Evolutionary conservation across 495 filamentous ascomycete species (phyloP), one percentile per base, ranked within the genome.

Genomic region (Penicillium coprophilum): DNA sequence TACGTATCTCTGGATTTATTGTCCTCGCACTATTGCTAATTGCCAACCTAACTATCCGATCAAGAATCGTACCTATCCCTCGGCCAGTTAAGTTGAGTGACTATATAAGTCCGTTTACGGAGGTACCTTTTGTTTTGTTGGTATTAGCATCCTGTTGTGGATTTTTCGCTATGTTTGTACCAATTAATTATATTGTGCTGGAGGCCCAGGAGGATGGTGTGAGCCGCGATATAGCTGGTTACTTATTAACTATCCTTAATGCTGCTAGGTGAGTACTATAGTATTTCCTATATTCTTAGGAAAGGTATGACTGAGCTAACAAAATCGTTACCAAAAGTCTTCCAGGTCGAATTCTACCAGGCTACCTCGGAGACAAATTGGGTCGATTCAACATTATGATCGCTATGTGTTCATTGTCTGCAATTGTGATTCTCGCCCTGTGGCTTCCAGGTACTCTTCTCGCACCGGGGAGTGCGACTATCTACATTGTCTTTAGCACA

Each of bases 301-400:
- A 39, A 21, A 21, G 8, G 4, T 31, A 24, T 7, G 41, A 24
- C 28, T 20, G 27, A 19, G 30, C 44, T 28, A 20, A 46, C 34
- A 12, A 15, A 43, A 19, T 43, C n/a, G n/a, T n/a, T n/a, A n/a
- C n/a, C 6, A 2, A 15, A 13, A 58, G 56, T 47, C 56, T 58
- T 13, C 65, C 65, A 87, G 58, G 81, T 88, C 59, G 75, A 88
- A 6, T 74, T 64, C 10, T 71, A 88, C 34, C 79, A 87, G 48
- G 64, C 74, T 53, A 73, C 80, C 78, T 19, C 81, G 84, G 9
- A 66, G 69, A 32, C 77, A 75, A 52, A 80, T 71, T 51, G 74
- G 76, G 2, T 70, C 40, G 52, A 13, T 55, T 55, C 41, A 55
- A 55, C 10, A 21, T 55, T 12, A 55, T 51, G 49, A 51, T 66